A percentile compares a stretch with the other conserved stretches of the same genome.
Conservation (phyloP, 1,139 yeast species). For the Pichiaceae sp. region DNA sequence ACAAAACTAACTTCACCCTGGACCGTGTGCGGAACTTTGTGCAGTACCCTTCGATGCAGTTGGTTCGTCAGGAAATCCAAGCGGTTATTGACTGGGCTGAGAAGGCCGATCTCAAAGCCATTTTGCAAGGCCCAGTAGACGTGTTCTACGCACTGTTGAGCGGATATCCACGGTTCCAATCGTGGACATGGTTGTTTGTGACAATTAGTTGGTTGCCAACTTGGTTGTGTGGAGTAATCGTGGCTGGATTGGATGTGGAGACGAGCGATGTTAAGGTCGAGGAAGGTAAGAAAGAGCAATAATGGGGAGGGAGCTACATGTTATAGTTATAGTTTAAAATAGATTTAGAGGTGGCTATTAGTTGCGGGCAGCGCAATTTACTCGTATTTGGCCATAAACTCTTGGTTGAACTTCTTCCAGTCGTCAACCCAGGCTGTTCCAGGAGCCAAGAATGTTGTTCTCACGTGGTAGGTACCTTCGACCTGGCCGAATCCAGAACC, state of each 20-base stretch:
- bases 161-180: slow-evolving; percentile 64
- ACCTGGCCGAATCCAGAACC: slow-evolving; percentile 96
- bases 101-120: slow-evolving; percentile 25
- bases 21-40: slow-evolving; percentile 21
- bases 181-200: slow-evolving; percentile 83
- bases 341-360: background rate
- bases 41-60: slow-evolving; percentile 17
- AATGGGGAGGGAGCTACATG: background rate
- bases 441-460: slow-evolving; percentile 95
- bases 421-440: slow-evolving; percentile 79
- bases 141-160: slow-evolving; percentile 44
- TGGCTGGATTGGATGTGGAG: slow-evolving; percentile 21
- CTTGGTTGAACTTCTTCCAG: slow-evolving; percentile 70
- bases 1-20: slow-evolving; percentile 15
- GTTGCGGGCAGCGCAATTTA: slow-evolving; percentile 3
- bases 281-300: slow-evolving; percentile 11
- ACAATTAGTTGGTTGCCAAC: slow-evolving; percentile 76
- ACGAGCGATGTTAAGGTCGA: slow-evolving; percentile 8
- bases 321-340: no score
- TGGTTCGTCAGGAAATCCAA: slow-evolving; percentile 13
- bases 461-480: slow-evolving; percentile 78
- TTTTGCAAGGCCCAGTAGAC: slow-evolving; percentile 30
- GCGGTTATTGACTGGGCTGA: slow-evolving; percentile 34
- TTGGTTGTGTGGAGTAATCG: slow-evolving; percentile 51
- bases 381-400: slow-evolving; percentile 54